Evolutionary conservation across 2,329 filamentous ascomycete genomes (phyloP).

Genomic region (Sarocladium brachiariae): DNA sequence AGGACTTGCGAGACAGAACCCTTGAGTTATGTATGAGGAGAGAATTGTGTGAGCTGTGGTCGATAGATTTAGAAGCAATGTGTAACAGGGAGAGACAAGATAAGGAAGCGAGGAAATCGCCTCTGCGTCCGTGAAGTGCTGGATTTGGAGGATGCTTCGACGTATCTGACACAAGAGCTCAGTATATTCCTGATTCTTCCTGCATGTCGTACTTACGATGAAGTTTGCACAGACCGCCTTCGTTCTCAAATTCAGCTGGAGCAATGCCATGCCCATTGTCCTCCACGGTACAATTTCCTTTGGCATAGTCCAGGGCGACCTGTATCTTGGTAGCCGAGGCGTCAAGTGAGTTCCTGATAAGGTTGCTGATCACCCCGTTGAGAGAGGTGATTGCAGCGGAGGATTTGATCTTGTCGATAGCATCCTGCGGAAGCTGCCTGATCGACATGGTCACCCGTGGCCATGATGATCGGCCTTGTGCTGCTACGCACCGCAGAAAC

Average conservation of each 20-base stretch:
- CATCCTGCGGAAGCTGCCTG: constrained; percentile 60
- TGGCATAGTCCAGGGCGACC: constrained; percentile 65
- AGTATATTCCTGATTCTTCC: background rate
- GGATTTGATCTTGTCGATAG: constrained; percentile 74
- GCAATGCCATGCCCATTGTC: constrained; percentile 79
- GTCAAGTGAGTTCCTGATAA: constrained; percentile 82
- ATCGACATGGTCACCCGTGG: constrained; percentile 50
- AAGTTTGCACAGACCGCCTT: constrained; percentile 64
- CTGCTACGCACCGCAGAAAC: background rate
- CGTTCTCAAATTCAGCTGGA: constrained; percentile 61
- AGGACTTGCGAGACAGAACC: constrained; percentile 55
- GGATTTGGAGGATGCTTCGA: constrained; percentile 56
- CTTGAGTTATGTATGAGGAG: constrained; percentile 65
- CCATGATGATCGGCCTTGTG: background rate
- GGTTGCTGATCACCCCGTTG: constrained; percentile 60
- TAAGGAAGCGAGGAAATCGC: constrained; percentile 71
- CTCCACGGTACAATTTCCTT: constrained; percentile 72
- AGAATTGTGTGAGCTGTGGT: constrained; percentile 54
- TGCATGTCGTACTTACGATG: constrained; percentile 51
- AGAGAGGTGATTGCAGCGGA: constrained; percentile 73
- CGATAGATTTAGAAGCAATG: constrained; percentile 63
- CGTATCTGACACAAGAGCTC: constrained; percentile 52
- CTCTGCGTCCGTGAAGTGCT: constrained; percentile 57
- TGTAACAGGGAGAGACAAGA: constrained; percentile 69
- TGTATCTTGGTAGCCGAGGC: constrained; percentile 63